Base-by-base conservation (phyloP, 2,329 filamentous ascomycete genomes). In the Aureobasidium namibiae region DNA sequence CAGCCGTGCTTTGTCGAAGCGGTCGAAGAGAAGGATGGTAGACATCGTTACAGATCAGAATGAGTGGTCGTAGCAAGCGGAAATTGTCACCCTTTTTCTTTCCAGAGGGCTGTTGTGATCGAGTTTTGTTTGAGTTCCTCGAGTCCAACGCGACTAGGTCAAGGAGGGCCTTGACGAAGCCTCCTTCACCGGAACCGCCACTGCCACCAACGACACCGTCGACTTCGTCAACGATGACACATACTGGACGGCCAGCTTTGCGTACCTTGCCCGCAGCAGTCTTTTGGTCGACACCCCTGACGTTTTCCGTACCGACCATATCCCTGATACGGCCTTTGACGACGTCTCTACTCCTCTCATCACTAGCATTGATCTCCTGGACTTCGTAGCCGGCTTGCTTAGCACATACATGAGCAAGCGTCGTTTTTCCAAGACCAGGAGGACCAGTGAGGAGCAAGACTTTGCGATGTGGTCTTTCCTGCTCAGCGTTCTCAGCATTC, bases 311-410 rank as follows among this genome's bases (percentile, higher is more conserved):
- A 0, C 90, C 92, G 34, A 99, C 81, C 71, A 90, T 92, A 60
- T 96, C 95, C 65, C 89, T 83, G 64, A 99, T 96, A 16, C 91
- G 83, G 7, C 90, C 90, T 69, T 89, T 94, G 36, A 99, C 94
- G 1, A 99, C 90, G 67, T 92, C 86, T 31, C 83, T 82, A 68
- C 90, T 96, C 67, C 94, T 82, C 69, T 99, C 95, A 69, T 99
- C 94, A 67, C 92, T 97, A 9, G 95, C 94, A 67, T 99, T 99
- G 74, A 99, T 95, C 71, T 99, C 94, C 69, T 97, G 82, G 1
- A 95, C 89, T 68, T 97, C 94, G 67, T 99, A 99, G 0, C 94
- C 94, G 5, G 94, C 94, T 73, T 99, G 94, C 65, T 81, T 86
- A 0, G 95, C 95, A 70, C 94, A 97, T 0, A 99, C 94, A 73